phyloP scores from a whole-genome alignment of 2,329 filamentous ascomycete genomes.

The Calonectria pseudoturangicola region DNA sequence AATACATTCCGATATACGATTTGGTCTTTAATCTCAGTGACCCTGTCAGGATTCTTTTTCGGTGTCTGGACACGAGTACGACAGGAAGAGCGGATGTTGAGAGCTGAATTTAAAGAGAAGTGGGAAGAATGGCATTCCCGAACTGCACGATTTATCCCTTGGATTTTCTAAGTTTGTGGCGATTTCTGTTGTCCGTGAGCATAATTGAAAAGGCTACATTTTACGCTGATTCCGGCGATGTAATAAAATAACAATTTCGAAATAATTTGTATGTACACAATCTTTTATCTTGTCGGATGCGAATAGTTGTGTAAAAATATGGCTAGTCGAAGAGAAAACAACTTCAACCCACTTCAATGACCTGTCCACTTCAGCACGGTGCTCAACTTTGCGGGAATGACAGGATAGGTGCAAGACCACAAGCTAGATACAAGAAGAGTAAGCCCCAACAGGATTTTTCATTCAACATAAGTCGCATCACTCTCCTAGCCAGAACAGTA shows the following conservation, averaged over 20 bases:
- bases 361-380: neutral
- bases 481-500: constrained; percentile 18
- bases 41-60: neutral
- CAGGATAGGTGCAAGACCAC: neutral
- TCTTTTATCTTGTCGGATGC: neutral
- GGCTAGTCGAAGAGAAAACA: neutral
- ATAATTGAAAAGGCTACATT: too few relatives aligned
- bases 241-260: neutral
- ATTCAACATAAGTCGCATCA: neutral
- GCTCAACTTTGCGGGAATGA: neutral
- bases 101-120: constrained; percentile 64
- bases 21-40: neutral
- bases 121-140: constrained; percentile 69
- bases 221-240: neutral
- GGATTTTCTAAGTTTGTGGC: constrained; percentile 57
- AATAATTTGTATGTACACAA: neutral
- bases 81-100: constrained; percentile 72
- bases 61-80: constrained; percentile 61
- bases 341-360: neutral
- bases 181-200: neutral
- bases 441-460: neutral
- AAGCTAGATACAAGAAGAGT: constrained; percentile 12
- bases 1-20: neutral
- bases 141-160: constrained; percentile 70
- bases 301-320: neutral